Conservation (phyloP, 2,329 filamentous ascomycete genomes). For the Sarocladiaceae sp. region DNA sequence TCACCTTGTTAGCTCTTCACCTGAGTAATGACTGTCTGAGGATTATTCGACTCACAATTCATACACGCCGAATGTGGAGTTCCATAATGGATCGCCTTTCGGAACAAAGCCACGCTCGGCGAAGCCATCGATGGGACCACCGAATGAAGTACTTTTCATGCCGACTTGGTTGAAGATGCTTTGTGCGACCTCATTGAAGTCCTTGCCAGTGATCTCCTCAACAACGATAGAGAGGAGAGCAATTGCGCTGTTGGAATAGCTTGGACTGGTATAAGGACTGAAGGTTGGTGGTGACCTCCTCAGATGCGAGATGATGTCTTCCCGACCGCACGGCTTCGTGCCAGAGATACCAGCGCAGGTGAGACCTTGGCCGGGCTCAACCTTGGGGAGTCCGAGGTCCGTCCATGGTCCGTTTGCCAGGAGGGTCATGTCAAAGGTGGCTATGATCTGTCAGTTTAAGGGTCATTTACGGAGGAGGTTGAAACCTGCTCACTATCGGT, state of each 20-base stretch:
- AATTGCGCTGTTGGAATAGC: slow-evolving; percentile 44
- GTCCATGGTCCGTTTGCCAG: slow-evolving; percentile 20
- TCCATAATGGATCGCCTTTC: slow-evolving; percentile 25
- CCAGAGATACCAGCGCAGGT: slow-evolving; percentile 28
- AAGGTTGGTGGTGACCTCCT: slow-evolving; percentile 30
- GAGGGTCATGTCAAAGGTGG: slow-evolving; percentile 26
- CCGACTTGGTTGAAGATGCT: slow-evolving; percentile 34
- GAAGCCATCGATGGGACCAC: slow-evolving; percentile 22
- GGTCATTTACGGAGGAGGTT: not conserved
- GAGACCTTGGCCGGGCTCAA: slow-evolving; percentile 21
- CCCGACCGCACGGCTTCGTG: slow-evolving; percentile 22
- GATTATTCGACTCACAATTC: slow-evolving; percentile 22
- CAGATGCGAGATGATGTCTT: slow-evolving; percentile 22
- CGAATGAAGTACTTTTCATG: slow-evolving; percentile 33
- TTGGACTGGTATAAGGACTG: slow-evolving; percentile 34
- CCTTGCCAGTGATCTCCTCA: slow-evolving; percentile 34
- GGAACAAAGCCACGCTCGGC: slow-evolving; percentile 28
- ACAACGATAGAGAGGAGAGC: slow-evolving; percentile 38
- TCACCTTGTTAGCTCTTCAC: not conserved
- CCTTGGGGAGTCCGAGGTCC: slow-evolving; percentile 24
- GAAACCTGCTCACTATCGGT: slow-evolving; percentile 24
- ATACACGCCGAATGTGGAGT: slow-evolving; percentile 26
- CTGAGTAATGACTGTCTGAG: not conserved
- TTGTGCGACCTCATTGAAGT: slow-evolving; percentile 32
- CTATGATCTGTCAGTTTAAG: slow-evolving; percentile 14